Evolutionary conservation across 768 basidiomycete species (phyloP).

Genomic region (Tylopilus felleus): DNA sequence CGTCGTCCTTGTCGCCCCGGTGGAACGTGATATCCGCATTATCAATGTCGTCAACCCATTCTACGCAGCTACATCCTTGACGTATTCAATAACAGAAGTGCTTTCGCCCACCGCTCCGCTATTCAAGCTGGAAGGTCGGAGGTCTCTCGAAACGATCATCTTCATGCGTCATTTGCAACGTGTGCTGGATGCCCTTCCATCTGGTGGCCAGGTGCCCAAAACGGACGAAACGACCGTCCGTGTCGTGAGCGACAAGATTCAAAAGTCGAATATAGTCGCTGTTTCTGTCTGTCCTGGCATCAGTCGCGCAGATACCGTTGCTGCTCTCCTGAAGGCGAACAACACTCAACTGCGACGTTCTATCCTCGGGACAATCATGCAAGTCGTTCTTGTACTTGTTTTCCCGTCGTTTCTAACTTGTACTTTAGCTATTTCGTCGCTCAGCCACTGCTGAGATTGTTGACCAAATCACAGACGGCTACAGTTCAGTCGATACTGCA

Average conservation of each 20-base stretch:
- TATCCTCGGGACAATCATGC: constrained; percentile 48
- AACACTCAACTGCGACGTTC: constrained; percentile 36
- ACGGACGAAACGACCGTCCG: constrained; percentile 31
- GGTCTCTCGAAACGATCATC: constrained; percentile 60
- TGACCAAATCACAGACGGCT: constrained; percentile 63
- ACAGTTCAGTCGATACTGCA: constrained; percentile 79
- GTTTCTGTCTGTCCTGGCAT: constrained; percentile 75
- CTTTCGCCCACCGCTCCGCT: constrained; percentile 30
- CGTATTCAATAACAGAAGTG: constrained; percentile 31
- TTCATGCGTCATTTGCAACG: constrained; percentile 80
- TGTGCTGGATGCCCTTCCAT: constrained; percentile 76
- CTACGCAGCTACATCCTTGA: constrained; percentile 73
- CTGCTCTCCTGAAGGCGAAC: constrained; percentile 35
- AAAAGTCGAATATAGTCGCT: constrained; percentile 73
- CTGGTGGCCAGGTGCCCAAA: constrained; percentile 49
- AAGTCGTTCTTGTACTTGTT: constrained; percentile 16
- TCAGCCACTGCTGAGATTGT: constrained; percentile 62
- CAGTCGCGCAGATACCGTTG: constrained; percentile 66
- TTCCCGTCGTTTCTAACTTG: constrained; percentile 1
- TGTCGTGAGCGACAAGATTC: constrained; percentile 41
- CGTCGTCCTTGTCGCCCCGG: constrained; percentile 72
- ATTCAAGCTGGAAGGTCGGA: constrained; percentile 58
- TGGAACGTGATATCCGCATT: constrained; percentile 89
- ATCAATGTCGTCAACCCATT: constrained; percentile 85
- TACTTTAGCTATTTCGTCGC: constrained; percentile 57